Evolutionary conservation across 73 alveolate genomes (phyloP).

Genomic region (Tetrahymena thermophila): DNA sequence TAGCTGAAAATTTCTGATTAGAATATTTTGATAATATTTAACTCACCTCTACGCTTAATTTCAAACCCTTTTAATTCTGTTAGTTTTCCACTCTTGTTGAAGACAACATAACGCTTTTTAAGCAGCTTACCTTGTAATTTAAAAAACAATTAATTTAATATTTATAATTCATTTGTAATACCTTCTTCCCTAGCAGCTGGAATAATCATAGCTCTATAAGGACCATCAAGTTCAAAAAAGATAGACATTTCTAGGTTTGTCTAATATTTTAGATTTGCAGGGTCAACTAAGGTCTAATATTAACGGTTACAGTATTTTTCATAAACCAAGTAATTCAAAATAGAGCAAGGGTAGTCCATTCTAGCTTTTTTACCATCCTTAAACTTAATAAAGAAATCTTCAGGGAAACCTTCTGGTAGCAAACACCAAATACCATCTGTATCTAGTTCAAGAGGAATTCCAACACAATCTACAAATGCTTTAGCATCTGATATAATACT

Average conservation of each 20-base stretch:
- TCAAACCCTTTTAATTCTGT: slow-evolving; percentile 97
- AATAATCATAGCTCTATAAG: slow-evolving; percentile 97
- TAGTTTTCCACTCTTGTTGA: slow-evolving; percentile 41
- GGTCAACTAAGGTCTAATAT: slow-evolving; percentile 67
- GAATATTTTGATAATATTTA: slow-evolving; percentile 93
- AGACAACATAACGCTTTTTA: slow-evolving; percentile 86
- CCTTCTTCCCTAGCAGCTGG: slow-evolving; percentile 97
- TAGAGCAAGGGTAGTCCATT: slow-evolving; percentile 93
- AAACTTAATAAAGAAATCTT: slow-evolving; percentile 77
- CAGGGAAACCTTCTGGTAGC: slow-evolving; percentile 99
- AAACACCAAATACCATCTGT: slow-evolving; percentile 99
- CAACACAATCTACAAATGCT: slow-evolving; percentile 89
- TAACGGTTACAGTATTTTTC: slow-evolving; percentile 95
- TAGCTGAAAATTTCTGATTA: slow-evolving; percentile 96
- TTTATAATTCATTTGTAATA: not conserved
- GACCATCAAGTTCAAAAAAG: slow-evolving; percentile 99
- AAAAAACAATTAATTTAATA: not conserved
- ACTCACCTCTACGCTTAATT: slow-evolving; percentile 99
- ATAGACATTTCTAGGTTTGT: slow-evolving; percentile 91
- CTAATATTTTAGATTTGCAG: slow-evolving; percentile 50
- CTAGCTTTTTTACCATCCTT: slow-evolving; percentile 78
- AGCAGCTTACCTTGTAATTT: slow-evolving; percentile 74
- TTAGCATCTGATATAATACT: slow-evolving; percentile 96
- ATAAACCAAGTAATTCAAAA: slow-evolving; percentile 89
- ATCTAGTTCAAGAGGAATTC: slow-evolving; percentile 99